Evolutionary conservation across 345 rosid species (phyloP).

Genomic region (Psidium guajava): DNA sequence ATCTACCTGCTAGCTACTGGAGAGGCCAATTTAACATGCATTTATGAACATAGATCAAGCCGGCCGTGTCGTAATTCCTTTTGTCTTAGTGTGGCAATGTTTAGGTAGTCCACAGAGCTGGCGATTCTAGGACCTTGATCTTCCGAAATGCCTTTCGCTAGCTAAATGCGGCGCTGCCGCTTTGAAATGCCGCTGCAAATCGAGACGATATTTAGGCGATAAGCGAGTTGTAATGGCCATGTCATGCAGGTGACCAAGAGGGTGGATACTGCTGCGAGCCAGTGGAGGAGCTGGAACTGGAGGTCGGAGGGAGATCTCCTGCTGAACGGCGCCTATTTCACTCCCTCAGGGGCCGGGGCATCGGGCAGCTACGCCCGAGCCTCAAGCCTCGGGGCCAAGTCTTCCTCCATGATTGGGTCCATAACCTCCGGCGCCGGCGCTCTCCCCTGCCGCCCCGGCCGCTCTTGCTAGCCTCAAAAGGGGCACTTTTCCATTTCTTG

Average conservation of each 20-base stretch:
- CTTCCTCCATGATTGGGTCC: slow-evolving; percentile 65
- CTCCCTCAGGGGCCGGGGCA: slow-evolving; percentile 72
- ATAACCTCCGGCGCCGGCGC: slow-evolving; percentile 75
- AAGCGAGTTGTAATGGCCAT: not conserved
- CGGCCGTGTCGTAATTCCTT: not conserved
- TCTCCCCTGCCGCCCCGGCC: slow-evolving; percentile 51
- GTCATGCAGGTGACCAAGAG: slow-evolving; percentile 73
- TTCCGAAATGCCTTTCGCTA: not conserved
- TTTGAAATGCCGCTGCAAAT: not conserved
- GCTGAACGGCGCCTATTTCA: slow-evolving; percentile 87
- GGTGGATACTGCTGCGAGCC: slow-evolving; percentile 38
- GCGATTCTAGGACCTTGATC: not conserved
- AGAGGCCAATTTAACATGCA: not conserved
- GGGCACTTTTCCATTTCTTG: not conserved
- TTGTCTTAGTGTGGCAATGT: not conserved
- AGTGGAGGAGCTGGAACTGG: slow-evolving; percentile 87
- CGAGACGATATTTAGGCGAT: not conserved
- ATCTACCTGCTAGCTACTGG: not conserved
- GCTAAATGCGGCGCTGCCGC: not conserved
- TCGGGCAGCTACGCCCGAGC: slow-evolving; percentile 84
- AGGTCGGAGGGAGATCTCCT: slow-evolving; percentile 83
- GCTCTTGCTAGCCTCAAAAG: slow-evolving; percentile 31
- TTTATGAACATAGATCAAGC: not conserved
- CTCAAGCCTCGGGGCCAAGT: slow-evolving; percentile 84
- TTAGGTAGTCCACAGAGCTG: not conserved